Percentiles rank a stretch among this genome's conserved stretches.
These are phyloP conservation scores for Tulasnella sp. DNA, from an alignment of 768 basidiomycete genomes.

Conservation along the genomic window DNA sequence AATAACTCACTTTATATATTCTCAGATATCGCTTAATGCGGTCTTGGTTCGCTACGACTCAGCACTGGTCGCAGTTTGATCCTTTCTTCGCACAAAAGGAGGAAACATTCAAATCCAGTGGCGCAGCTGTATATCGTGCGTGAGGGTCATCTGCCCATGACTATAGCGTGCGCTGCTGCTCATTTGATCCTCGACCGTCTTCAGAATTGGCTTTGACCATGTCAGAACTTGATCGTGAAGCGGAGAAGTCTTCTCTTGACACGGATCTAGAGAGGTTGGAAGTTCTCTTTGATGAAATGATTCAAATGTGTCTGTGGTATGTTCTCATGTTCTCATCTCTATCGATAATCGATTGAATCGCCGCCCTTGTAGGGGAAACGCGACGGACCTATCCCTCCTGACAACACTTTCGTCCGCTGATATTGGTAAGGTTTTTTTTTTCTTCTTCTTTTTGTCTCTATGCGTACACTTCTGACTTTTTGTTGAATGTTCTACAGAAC, in stretches of 20 bases:
- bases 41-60: conserved; percentile 55
- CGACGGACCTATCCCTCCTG: conserved; percentile 86
- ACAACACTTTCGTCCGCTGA: conserved; percentile 77
- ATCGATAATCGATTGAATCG: neutral
- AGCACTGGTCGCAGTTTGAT: conserved; percentile 66
- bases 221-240: conserved; percentile 49
- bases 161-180: neutral
- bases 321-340: neutral
- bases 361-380: conserved; percentile 65
- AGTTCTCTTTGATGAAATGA: conserved; percentile 70
- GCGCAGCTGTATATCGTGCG: conserved; percentile 67
- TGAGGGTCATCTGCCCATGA: neutral
- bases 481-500: conserved; percentile 12
- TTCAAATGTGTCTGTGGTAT: conserved; percentile 82
- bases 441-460: neutral
- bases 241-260: conserved; percentile 28
- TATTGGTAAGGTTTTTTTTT: conserved; percentile 33
- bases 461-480: neutral
- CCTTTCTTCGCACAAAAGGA: conserved; percentile 76
- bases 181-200: neutral
- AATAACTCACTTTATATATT: neutral
- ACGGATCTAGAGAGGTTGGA: conserved; percentile 45
- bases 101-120: conserved; percentile 70
- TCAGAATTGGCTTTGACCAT: conserved; percentile 66
- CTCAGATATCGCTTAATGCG: conserved; percentile 77